These are phyloP conservation scores for Epichloe gansuensis DNA, from an alignment of 2,329 filamentous ascomycete genomes.

Conservation along the genomic window DNA sequence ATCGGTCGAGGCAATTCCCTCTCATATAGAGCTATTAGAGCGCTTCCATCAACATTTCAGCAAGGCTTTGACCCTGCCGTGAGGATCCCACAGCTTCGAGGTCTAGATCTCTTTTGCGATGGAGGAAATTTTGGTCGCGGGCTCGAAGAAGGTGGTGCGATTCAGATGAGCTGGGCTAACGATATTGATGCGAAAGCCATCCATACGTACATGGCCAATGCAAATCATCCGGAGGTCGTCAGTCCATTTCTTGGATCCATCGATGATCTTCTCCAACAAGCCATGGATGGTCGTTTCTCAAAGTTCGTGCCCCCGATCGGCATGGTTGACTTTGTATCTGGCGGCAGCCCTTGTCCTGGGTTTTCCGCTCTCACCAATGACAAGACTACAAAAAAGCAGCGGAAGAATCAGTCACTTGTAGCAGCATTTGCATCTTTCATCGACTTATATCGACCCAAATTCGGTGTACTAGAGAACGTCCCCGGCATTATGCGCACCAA, in stretches of 20 bases:
- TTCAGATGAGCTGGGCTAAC: conserved; percentile 54
- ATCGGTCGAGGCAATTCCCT: not conserved
- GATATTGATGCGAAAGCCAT: conserved; percentile 53
- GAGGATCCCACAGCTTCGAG: conserved; percentile 31
- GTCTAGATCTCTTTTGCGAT: conserved; percentile 65
- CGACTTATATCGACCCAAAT: conserved; percentile 63
- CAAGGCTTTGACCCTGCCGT: conserved; percentile 42
- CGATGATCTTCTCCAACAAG: conserved; percentile 48
- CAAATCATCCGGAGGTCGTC: conserved; percentile 23
- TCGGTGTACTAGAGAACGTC: conserved; percentile 69
- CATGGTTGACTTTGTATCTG: conserved; percentile 55
- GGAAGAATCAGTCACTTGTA: conserved; percentile 63
- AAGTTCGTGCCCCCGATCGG: conserved; percentile 43
- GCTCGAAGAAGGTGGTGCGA: conserved; percentile 55
- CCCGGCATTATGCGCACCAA: conserved; percentile 44
- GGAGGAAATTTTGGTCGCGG: conserved; percentile 67
- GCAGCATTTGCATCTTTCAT: conserved; percentile 64
- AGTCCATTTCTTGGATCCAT: conserved; percentile 58
- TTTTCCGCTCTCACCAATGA: conserved; percentile 54
- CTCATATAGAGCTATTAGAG: conserved; percentile 23
- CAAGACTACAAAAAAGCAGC: conserved; percentile 39
- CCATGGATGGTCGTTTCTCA: conserved; percentile 37
- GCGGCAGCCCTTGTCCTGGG: conserved; percentile 65
- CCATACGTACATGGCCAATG: conserved; percentile 62
- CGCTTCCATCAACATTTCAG: conserved; percentile 25